A percentile compares a stretch with the other conserved stretches of the same genome.
These are phyloP conservation scores for Cicer yamashitae DNA, from an alignment of 306 rosid species.

Conservation along the genomic window DNA sequence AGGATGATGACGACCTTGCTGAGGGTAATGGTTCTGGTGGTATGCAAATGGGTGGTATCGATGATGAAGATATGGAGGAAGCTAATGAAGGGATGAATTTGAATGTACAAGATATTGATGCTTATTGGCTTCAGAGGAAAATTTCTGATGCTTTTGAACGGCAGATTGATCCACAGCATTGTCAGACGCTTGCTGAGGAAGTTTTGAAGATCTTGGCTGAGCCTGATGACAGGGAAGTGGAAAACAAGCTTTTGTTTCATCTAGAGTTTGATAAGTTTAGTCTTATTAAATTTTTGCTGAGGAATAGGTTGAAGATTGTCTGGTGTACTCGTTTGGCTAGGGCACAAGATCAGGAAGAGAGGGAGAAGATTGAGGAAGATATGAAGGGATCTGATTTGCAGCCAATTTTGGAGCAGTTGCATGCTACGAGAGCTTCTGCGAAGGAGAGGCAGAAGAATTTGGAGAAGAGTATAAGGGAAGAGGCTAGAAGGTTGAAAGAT, in stretches of 20 bases:
- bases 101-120: conserved; percentile 94
- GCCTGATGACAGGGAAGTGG: conserved; percentile 80
- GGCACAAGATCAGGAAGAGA: conserved; percentile 85
- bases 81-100: conserved; percentile 83
- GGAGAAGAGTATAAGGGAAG: conserved; percentile 93
- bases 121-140: conserved; percentile 98
- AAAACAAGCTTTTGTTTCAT: conserved; percentile 67
- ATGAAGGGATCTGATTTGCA: conserved; percentile 78
- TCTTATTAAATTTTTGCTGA: conserved; percentile 73
- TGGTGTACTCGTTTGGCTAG: conserved; percentile 95
- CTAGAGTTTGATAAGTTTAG: conserved; percentile 77
- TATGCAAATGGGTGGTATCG: conserved; percentile 97
- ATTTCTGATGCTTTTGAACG: conserved; percentile 89
- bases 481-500: conserved; percentile 85
- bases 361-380: conserved; percentile 84
- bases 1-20: conserved; percentile 77
- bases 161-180: conserved; percentile 87
- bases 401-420: conserved; percentile 91
- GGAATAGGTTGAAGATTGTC: conserved; percentile 79
- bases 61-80: conserved; percentile 86
- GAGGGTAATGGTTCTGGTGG: conserved; percentile 66
- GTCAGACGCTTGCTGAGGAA: conserved; percentile 90
- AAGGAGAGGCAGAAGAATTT: conserved; percentile 90
- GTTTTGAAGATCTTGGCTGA: conserved; percentile 83
- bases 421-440: conserved; percentile 85